Evolutionary conservation across 495 filamentous ascomycete species (phyloP), one percentile per base, ranked within the genome.

Genomic region (Aspergillus olivimuriae): DNA sequence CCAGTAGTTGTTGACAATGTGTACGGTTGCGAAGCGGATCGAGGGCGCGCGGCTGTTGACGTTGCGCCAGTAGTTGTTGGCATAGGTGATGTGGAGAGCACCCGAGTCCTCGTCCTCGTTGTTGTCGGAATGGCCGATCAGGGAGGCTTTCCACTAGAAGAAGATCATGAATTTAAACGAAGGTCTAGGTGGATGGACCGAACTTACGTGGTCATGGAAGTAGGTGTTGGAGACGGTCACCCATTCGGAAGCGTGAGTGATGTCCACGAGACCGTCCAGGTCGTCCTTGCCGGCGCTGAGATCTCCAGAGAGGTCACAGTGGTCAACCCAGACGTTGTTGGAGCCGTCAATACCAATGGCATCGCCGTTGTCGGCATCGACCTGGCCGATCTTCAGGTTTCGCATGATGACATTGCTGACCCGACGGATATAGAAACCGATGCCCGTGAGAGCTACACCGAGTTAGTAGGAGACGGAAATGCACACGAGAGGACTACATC

Each of bases 1-100:
- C 42, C 42, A 44, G 33, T 37, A 44, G 42, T 44, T 44, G 42
- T 44, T 44, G 42, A 44, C 30, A 16, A 44, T 37, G 34, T 44
- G 42, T 16, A 44, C 42, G 2, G 33, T 37, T 1, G 16, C 42
- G 42, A 44, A 44, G n/a, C 42, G 42, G 31, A 44, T 22, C n/a
- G 22, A 21, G 4, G 42, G 42, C 12, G 33, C 23, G 4, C 42
- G 42, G 34, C 42, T 44, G 42, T 30, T 28, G 33, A 44, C 21
- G 20, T 44, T 44, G 42, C 37, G 37, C 33, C 32, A 44, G 42
- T 44, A 28, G 33, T 44, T 44, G 23, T 44, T 44, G 33, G 42
- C 42, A 23, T 44, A 44, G 33, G 42, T 44, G 14, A 44, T 14
- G 21, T 44, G 42, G 19, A 44, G 42, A 15, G 2, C 3, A 33